These are phyloP conservation scores for Entomophthora muscae DNA, from an alignment of 371 early-diverging fungal species.

Conservation along the genomic window DNA sequence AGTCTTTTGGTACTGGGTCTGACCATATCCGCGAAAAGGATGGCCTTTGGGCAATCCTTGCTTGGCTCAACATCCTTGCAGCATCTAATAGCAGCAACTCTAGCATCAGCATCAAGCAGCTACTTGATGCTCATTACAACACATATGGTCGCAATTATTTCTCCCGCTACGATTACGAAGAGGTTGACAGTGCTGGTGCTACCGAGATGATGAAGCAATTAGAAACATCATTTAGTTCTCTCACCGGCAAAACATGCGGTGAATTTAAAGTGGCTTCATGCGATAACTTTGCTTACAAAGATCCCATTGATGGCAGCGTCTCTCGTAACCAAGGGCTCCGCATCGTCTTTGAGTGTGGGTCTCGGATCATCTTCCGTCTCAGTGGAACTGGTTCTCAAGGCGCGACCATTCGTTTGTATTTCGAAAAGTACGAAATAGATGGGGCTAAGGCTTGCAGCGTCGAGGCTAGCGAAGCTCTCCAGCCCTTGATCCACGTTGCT, in stretches of 20 bases:
- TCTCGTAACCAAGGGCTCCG: conserved; percentile 83
- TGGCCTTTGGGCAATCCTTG: conserved; percentile 93
- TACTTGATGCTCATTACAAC: conserved; percentile 60
- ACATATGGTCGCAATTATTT: conserved; percentile 93
- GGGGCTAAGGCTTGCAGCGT: conserved; percentile 24
- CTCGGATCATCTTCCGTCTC: conserved; percentile 79
- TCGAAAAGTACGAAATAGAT: conserved; percentile 75
- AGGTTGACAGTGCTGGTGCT: conserved; percentile 70
- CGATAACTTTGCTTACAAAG: conserved; percentile 85
- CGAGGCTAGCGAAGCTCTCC: conserved; percentile 66
- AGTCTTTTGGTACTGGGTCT: conserved; percentile 93
- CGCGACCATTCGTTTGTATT: conserved; percentile 89
- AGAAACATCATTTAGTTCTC: conserved; percentile 20
- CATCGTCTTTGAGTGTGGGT: conserved; percentile 74
- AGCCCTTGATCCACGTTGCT: conserved; percentile 75
- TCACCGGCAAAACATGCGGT: conserved; percentile 35
- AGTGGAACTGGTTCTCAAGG: conserved; percentile 92
- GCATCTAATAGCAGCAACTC: conserved; percentile 34
- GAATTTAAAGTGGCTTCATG: conserved; percentile 42
- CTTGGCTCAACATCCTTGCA: conserved; percentile 90
- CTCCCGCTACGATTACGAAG: conserved; percentile 93
- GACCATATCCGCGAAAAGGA: conserved; percentile 98
- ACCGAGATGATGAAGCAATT: conserved; percentile 57
- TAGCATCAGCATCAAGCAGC: conserved; percentile 40
- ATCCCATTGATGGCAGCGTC: conserved; percentile 79